phyloP scores from a whole-genome alignment of 192 early-diverging fungal genomes.

The Backusella mclennaniae region DNA sequence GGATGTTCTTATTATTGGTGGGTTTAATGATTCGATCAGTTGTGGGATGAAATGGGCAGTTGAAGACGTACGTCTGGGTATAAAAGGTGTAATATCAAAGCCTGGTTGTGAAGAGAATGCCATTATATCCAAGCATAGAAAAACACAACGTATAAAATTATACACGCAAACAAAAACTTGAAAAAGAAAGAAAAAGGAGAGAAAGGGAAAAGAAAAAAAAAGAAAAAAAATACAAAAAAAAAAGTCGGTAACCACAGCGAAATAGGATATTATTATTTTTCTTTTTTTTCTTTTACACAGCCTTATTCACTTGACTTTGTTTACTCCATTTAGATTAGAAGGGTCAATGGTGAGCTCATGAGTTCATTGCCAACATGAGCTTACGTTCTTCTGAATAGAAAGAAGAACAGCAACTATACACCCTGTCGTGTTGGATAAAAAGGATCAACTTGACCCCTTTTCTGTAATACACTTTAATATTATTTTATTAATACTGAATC shows the following conservation, averaged over 20 bases:
- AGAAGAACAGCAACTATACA: neutral
- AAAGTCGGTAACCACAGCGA: neutral
- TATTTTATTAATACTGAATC: neutral
- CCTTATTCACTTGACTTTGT: neutral
- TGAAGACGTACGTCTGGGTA: conserved; percentile 26
- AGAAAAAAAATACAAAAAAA: neutral
- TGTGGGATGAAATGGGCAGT: conserved; percentile 10
- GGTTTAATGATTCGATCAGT: conserved; percentile 13
- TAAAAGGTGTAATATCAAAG: conserved; percentile 18
- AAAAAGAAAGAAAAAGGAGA: neutral
- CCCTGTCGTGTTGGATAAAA: neutral
- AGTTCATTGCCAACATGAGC: neutral
- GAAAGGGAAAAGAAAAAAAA: neutral
- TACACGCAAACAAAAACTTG: neutral
- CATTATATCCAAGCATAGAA: conserved; percentile 7
- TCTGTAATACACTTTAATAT: neutral
- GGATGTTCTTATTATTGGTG: neutral
- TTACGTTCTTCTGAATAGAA: neutral
- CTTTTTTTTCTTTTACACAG: neutral
- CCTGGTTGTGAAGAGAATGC: neutral
- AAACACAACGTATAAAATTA: neutral
- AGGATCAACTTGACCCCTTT: neutral
- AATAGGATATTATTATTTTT: neutral
- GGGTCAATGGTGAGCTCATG: neutral
- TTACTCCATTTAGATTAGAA: neutral